These are phyloP conservation scores for Rhodotorula sp. DNA, from an alignment of 1,284 basidiomycete genomes.

Conservation along the genomic window DNA sequence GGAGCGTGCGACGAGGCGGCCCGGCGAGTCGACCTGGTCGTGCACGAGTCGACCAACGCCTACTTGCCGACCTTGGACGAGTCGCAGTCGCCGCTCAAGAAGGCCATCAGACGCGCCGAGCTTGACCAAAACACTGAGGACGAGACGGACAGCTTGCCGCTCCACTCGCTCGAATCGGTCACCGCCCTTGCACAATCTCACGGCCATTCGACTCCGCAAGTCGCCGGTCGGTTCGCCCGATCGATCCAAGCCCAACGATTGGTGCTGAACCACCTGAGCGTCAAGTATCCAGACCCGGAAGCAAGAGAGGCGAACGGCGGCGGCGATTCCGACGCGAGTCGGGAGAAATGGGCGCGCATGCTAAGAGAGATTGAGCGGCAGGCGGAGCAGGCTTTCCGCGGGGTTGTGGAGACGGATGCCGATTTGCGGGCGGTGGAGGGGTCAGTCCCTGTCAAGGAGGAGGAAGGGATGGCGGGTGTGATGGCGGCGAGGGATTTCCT, in stretches of 20 bases:
- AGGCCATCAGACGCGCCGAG: constrained; percentile 38
- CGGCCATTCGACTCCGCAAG: constrained; percentile 75
- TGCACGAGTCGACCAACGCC: constrained; percentile 84
- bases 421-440: not conserved
- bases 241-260: constrained; percentile 63
- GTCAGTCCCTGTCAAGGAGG: constrained; percentile 36
- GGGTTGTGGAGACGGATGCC: not conserved
- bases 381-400: constrained; percentile 50
- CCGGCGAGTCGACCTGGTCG: constrained; percentile 62
- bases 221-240: constrained; percentile 77
- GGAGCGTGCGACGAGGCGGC: constrained; percentile 52
- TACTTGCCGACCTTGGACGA: constrained; percentile 61
- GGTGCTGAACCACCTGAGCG: constrained; percentile 68
- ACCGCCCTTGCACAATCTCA: constrained; percentile 59
- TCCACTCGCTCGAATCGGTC: constrained; percentile 54
- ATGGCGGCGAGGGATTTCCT: constrained; percentile 68
- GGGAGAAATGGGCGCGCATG: constrained; percentile 49
- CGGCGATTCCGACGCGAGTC: constrained; percentile 50
- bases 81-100: constrained; percentile 46
- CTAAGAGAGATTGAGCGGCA: constrained; percentile 66
- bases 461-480: constrained; percentile 48
- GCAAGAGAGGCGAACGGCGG: constrained; percentile 47
- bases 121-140: constrained; percentile 13
- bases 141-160: not conserved
- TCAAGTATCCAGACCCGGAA: constrained; percentile 49